Evolutionary conservation across 164 flowering plant genomes (phyloP).

Genomic region (Piper betle): DNA sequence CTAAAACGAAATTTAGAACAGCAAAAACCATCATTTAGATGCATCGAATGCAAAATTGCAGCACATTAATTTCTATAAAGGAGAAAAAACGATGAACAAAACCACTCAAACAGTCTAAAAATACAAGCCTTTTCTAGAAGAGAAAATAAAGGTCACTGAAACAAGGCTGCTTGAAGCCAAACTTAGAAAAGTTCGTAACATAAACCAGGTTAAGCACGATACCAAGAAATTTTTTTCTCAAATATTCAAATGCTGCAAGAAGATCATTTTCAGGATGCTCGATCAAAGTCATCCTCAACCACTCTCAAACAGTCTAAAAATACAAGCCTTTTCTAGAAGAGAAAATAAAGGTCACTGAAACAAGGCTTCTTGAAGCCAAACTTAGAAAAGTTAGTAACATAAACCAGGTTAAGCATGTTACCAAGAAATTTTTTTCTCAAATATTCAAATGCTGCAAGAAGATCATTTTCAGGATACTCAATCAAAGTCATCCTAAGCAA

Average conservation of each 20-base stretch:
- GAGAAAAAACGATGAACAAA: too few relatives aligned
- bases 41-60: background rate
- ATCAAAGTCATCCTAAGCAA: conserved; percentile 63
- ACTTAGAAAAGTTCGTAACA: background rate
- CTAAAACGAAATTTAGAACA: too few relatives aligned
- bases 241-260: conserved; percentile 79
- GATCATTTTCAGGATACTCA: conserved; percentile 80
- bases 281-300: conserved; percentile 63
- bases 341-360: background rate
- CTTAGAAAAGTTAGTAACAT: background rate
- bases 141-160: background rate
- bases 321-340: background rate
- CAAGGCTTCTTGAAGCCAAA: background rate
- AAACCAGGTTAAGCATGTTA: conserved; percentile 13
- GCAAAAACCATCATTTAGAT: background rate
- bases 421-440: conserved; percentile 79
- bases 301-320: too few relatives aligned
- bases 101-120: too few relatives aligned
- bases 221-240: conserved; percentile 79
- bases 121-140: background rate
- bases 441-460: conserved; percentile 79
- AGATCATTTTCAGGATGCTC: conserved; percentile 85
- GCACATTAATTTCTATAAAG: too few relatives aligned
- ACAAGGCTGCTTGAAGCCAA: background rate
- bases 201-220: conserved; percentile 6